Percentiles rank a stretch among this genome's conserved stretches.
These are phyloP conservation scores for Gremmenia infestans DNA, from an alignment of 2,329 filamentous ascomycete genomes.

Conservation along the genomic window DNA sequence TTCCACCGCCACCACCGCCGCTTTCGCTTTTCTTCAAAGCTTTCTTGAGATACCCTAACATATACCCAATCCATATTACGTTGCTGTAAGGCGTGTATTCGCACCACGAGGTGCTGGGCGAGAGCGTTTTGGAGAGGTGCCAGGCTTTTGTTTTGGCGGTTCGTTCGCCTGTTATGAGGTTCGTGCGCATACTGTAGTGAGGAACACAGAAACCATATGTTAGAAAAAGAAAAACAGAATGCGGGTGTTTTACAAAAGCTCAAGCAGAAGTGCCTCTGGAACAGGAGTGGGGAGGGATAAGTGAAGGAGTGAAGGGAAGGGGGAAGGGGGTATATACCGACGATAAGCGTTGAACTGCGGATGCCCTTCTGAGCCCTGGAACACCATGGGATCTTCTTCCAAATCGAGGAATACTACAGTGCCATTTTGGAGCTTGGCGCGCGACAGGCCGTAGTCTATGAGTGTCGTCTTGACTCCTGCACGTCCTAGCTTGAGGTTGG, in stretches of 20 bases:
- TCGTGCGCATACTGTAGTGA: conserved; percentile 34
- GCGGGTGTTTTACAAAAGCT: too few species aligned
- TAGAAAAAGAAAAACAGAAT: conserved; percentile 25
- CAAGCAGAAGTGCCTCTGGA: too few species aligned
- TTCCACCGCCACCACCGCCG: conserved; percentile 6
- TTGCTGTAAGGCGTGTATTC: conserved; percentile 57
- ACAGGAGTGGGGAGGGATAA: too few species aligned
- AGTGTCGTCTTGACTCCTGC: conserved; percentile 61
- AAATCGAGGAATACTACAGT: conserved; percentile 51
- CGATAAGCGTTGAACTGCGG: conserved; percentile 56
- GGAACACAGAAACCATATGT: conserved; percentile 41
- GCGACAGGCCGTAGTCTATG: conserved; percentile 60
- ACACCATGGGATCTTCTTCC: conserved; percentile 54
- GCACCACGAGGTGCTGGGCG: conserved; percentile 40
- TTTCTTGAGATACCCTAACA: conserved; percentile 48
- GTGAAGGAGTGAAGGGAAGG: conserved; percentile 35
- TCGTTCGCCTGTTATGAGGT: conserved; percentile 17
- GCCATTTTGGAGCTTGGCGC: conserved; percentile 43
- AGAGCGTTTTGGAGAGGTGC: conserved; percentile 6
- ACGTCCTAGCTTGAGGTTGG: conserved; percentile 25
- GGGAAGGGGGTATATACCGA: conserved; percentile 49
- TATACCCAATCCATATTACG: conserved; percentile 59
- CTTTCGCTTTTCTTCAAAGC: conserved; percentile 2
- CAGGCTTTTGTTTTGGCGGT: conserved; percentile 10
- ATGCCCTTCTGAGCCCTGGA: conserved; percentile 52